Evolutionary conservation across 805 yeast species (phyloP), one percentile per base, ranked within the genome.

Genomic region (Candida railenensis): DNA sequence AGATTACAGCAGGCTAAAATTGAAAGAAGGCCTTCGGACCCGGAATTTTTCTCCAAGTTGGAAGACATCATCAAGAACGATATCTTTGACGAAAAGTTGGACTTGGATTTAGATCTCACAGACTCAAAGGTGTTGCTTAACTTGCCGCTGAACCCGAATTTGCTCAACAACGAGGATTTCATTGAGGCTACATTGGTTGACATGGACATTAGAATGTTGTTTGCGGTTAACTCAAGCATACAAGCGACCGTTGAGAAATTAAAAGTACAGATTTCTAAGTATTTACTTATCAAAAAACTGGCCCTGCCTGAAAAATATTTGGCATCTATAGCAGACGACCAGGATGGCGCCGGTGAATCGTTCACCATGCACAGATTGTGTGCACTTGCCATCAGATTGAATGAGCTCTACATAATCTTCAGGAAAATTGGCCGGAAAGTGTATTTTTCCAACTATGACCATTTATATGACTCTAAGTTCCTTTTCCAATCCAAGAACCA

Each of bases 391-490:
- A 53, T 78, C 32, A 62, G 80, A 41, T 55, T 77, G 37, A 80
- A 82, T 38, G 84, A 80, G 53, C 45, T 79, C 28, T 79, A 78
- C 53, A 66, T 74, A 3, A 60, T 75, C 2, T 53, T 76, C 19
- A 63, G 84, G 42, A 68, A 68, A 48, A 63, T 73, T 43, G 83
- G 83, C 3, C 67, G 79, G 48, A 71, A 74, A 39, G 55, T 76
- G 4, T 77, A 69, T 51, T 59, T 70, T 20, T 72, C 78, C 36
- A 78, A 80, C 57, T 57, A 63, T 44, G 60, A 62, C 8, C 73
- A 67, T 45, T 59, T 77, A n/a, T 60, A 66, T 43, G 79, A 77
- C 52, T 71, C 71, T 43, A 68, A 71, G 43, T 60, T 75, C 18
- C 49, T 62, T 9, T 53, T 57, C 40, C 59, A 59, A 48, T 54